Base-by-base conservation (phyloP, 1,284 basidiomycete species). In the Agroathelia rolfsii region DNA sequence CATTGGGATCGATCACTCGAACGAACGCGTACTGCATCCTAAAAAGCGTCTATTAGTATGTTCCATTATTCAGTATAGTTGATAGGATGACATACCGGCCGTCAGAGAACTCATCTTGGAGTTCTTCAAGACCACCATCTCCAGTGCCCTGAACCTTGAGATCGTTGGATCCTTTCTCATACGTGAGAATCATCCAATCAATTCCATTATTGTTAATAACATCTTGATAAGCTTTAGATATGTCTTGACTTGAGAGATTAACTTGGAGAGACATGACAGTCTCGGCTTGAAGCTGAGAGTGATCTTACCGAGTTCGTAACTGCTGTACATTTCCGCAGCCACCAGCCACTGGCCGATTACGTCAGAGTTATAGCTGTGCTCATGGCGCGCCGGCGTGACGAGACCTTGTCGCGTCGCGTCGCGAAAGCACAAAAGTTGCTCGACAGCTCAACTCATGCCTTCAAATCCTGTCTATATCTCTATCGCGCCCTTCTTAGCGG, bases 11-110 rank as follows among this genome's bases (percentile, higher is more conserved):
- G 40, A 74, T 74, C 24, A 97, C 89, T 38, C 88, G 69, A 3
- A 71, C 78, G 50, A 96, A 95, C 7, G 89, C 94, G 52, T 94
- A 98, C 59, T 96, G 90, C 35, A 96, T 92, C 45, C 88, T 90
- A 43, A 5, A 11, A 24, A 14, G 4, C 16, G 1, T 18, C 13
- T 13, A 42, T 43, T 18, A 39, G 35, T 21, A 3, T 24, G 28
- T 24, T 17, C n/a, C n/a, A n/a, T n/a, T n/a, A n/a, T n/a, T n/a
- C n/a, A 29, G 35, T 34, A 27, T 19, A 13, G 13, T 11, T 28
- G 31, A 32, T 4, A 38, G 11, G 18, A 12, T 7, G 6, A 53
- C 72, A 32, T 40, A 85, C 87, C 82, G 70, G 40, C 90, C 93
- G 53, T 96, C 92, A 26, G 80, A 85, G 58, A 96, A 96, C 58